A percentile compares a stretch with the other conserved stretches of the same genome.
phyloP scores from a whole-genome alignment of 2,329 filamentous ascomycete genomes.

The Curvularia eragrostidis region DNA sequence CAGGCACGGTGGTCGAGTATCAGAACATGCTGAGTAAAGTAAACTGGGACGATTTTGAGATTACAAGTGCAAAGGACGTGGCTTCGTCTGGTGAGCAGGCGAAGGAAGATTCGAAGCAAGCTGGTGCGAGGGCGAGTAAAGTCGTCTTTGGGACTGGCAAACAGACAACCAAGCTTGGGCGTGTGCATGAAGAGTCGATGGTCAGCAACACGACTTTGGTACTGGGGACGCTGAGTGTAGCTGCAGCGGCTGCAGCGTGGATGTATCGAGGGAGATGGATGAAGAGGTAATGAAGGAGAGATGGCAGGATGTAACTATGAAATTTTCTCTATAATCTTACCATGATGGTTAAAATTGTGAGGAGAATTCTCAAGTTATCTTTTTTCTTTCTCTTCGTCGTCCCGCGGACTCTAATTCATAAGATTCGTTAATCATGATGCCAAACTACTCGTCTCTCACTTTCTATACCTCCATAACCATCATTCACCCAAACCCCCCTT shows the following conservation, averaged over 20 bases:
- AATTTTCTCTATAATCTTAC: background rate
- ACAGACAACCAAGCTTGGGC: slow-evolving; percentile 48
- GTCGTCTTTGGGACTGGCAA: slow-evolving; percentile 45
- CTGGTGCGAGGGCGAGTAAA: slow-evolving; percentile 34
- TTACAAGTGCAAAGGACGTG: slow-evolving; percentile 11
- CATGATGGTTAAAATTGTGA: background rate
- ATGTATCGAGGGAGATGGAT: slow-evolving; percentile 21
- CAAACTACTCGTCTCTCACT: too few species aligned
- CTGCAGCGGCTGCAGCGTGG: slow-evolving; percentile 48
- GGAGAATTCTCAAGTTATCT: too few species aligned
- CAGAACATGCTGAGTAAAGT: slow-evolving; percentile 56
- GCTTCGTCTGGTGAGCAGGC: background rate
- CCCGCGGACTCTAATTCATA: background rate
- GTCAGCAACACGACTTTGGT: slow-evolving; percentile 49
- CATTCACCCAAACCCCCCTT: background rate
- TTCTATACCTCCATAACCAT: background rate
- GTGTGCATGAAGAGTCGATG: slow-evolving; percentile 55
- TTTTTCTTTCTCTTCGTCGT: too few species aligned
- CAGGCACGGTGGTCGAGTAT: slow-evolving; percentile 62
- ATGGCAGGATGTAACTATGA: background rate
- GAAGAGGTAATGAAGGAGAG: slow-evolving; percentile 22
- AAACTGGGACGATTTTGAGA: slow-evolving; percentile 55
- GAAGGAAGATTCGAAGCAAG: background rate
- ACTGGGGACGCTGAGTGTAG: slow-evolving; percentile 47
- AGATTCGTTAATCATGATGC: background rate